A percentile compares a stretch with the other conserved stretches of the same genome.
phyloP scores from a whole-genome alignment of 2,329 filamentous ascomycete genomes.

The Trichoderma sp. region DNA sequence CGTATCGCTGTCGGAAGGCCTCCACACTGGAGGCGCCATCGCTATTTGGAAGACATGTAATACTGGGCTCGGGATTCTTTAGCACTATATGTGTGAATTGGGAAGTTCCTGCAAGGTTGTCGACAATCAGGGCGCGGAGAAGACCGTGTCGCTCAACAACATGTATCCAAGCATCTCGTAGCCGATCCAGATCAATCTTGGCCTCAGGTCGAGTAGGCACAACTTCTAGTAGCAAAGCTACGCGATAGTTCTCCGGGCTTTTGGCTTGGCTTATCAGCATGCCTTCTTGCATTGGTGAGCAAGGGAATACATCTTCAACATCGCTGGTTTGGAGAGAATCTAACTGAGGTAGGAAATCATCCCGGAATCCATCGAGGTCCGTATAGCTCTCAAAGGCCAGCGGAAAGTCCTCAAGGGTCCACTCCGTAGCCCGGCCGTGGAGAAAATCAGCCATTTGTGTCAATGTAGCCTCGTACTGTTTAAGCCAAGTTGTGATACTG shows the following conservation, averaged over 20 bases:
- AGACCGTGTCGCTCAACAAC: too few species aligned
- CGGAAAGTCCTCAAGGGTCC: conserved; percentile 30
- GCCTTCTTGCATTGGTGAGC: conserved; percentile 21
- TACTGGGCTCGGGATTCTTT: too few species aligned
- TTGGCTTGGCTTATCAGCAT: not conserved
- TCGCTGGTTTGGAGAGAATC: conserved; percentile 7
- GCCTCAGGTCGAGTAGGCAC: too few species aligned
- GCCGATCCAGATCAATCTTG: not conserved
- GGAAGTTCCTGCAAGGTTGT: too few species aligned
- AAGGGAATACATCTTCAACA: conserved; percentile 11
- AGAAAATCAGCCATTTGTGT: conserved; percentile 4
- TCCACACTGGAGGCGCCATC: too few species aligned
- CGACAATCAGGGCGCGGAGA: too few species aligned
- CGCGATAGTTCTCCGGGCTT: too few species aligned
- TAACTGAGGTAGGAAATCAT: not conserved
- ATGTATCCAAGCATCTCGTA: too few species aligned
- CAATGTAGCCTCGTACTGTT: not conserved
- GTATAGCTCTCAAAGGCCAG: conserved; percentile 16
- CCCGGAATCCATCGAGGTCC: not conserved
- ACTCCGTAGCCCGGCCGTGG: not conserved
- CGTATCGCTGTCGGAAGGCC: too few species aligned
- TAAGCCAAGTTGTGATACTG: not conserved
- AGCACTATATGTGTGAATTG: too few species aligned
- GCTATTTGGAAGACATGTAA: too few species aligned
- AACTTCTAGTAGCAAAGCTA: too few species aligned